Evolutionary conservation across 768 basidiomycete genomes (phyloP), one percentile per base, ranked within the genome.

Genomic region (Trametopsis cervina): DNA sequence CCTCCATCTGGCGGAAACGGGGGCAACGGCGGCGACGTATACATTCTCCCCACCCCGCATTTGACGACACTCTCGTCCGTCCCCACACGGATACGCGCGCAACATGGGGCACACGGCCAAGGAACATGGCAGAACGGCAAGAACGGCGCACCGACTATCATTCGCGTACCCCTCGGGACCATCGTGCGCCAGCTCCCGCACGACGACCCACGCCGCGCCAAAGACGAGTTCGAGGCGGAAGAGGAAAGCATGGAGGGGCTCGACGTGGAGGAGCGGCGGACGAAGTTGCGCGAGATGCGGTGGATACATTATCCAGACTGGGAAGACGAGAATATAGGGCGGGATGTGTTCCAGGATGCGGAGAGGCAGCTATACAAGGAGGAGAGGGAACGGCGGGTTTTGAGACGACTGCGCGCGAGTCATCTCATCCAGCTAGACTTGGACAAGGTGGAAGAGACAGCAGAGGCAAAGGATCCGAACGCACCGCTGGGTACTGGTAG

Each of bases 1-100:
- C 91, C 93, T 0, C 92, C 95, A 0, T 94, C 92, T 9, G 95
- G 95, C 0, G 95, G 94, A 1, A 87, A 88, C 51, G 95, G 95
- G 13, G 95, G 93, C 2, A 75, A 76, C 40, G 95, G 94, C 22
- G 92, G 89, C 3, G 82, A 86, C 57, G 81, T 98, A 25, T 91
- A 91, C 61, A 75, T 98, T 56, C 66, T 81, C 26, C 89, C 95
- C 0, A 84, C 86, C 0, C 74, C 85, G 0, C 73, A 80, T 27
- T 69, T 97, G 17, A 88, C 89, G 0, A 86, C 86, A 0, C 81
- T 98, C 18, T 75, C 85, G 4, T 74, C 81, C 0, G 73, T 97
- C 0, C 70, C 82, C 0, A 80, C 78, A 47, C 81, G 83, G 33
- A 68, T 89, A 25, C 75, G 76, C 7, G 95, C 78, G 0, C 72